Evolutionary conservation across 768 basidiomycete genomes (phyloP).

Genomic region (Naganishia vishniacii): DNA sequence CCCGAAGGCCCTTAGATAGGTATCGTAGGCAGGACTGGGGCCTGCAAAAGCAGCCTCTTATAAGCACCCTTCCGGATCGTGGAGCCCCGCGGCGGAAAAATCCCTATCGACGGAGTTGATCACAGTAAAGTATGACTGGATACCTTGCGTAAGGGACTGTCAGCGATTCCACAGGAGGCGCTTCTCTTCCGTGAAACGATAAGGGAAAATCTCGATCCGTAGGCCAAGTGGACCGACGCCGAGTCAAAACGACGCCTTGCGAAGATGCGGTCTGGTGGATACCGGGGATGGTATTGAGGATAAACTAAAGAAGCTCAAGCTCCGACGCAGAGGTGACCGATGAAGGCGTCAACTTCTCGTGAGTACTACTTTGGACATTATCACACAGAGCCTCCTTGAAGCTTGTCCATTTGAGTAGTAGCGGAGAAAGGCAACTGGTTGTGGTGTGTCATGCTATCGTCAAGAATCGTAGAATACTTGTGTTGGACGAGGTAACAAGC

Average conservation of each 20-base stretch:
- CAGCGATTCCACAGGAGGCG: slow-evolving; percentile 66
- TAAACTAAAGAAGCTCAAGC: too few relatives aligned
- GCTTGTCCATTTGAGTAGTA: too few relatives aligned
- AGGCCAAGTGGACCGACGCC: too few relatives aligned
- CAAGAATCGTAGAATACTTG: slow-evolving; percentile 59
- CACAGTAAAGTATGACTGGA: slow-evolving; percentile 55
- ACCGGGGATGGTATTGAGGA: too few relatives aligned
- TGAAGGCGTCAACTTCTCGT: too few relatives aligned
- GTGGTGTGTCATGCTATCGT: slow-evolving; percentile 61
- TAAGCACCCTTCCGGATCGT: slow-evolving; percentile 59
- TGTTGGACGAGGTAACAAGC: slow-evolving; percentile 24
- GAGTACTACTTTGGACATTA: too few relatives aligned
- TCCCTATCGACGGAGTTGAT: slow-evolving; percentile 38
- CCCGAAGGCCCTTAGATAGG: too few relatives aligned
- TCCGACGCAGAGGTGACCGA: too few relatives aligned
- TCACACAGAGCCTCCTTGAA: too few relatives aligned
- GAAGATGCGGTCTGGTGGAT: too few relatives aligned
- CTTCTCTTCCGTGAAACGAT: slow-evolving; percentile 52
- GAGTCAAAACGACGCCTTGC: too few relatives aligned
- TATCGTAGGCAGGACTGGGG: slow-evolving; percentile 64
- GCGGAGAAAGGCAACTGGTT: slow-evolving; percentile 64
- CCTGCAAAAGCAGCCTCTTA: slow-evolving; percentile 49
- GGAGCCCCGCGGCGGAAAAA: slow-evolving; percentile 57
- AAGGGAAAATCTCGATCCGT: too few relatives aligned
- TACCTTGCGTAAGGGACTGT: slow-evolving; percentile 56